These are phyloP conservation scores for Melanopsichium pennsylvanicum DNA, from an alignment of 1,284 basidiomycete genomes.

Conservation along the genomic window DNA sequence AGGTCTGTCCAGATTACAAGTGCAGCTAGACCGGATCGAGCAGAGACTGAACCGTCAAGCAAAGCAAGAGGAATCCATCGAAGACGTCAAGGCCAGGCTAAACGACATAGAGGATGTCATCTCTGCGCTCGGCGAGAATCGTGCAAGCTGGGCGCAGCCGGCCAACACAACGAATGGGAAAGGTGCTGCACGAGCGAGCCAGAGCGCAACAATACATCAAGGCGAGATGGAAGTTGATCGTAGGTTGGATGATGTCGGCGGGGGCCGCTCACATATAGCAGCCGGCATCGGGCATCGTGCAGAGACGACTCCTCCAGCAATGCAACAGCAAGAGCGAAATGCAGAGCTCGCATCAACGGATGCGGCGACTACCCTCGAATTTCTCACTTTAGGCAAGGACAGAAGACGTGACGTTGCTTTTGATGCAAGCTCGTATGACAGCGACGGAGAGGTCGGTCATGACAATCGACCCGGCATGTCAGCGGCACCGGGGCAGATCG, in stretches of 20 bases:
- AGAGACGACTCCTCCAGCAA: background rate
- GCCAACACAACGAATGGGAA: background rate
- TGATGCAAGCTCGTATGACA: constrained; percentile 29
- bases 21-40: constrained; percentile 42
- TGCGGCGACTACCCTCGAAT: constrained; percentile 41
- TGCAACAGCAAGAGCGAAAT: constrained; percentile 17
- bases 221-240: background rate
- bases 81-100: constrained; percentile 34
- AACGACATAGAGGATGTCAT: constrained; percentile 38
- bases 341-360: constrained; percentile 39
- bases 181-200: background rate
- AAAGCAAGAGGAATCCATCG: constrained; percentile 14
- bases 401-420: constrained; percentile 31
- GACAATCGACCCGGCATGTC: background rate
- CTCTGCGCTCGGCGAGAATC: constrained; percentile 28
- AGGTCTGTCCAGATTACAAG: constrained; percentile 19
- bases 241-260: background rate
- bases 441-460: constrained; percentile 12
- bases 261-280: background rate
- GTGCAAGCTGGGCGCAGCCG: constrained; percentile 16
- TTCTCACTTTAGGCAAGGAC: constrained; percentile 40
- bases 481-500: background rate
- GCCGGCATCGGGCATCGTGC: background rate
- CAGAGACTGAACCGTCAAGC: constrained; percentile 13
- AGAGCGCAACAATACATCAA: background rate